Base-by-base conservation (phyloP, 176 grass and related monocot genomes). In the Triticum timopheevii region DNA sequence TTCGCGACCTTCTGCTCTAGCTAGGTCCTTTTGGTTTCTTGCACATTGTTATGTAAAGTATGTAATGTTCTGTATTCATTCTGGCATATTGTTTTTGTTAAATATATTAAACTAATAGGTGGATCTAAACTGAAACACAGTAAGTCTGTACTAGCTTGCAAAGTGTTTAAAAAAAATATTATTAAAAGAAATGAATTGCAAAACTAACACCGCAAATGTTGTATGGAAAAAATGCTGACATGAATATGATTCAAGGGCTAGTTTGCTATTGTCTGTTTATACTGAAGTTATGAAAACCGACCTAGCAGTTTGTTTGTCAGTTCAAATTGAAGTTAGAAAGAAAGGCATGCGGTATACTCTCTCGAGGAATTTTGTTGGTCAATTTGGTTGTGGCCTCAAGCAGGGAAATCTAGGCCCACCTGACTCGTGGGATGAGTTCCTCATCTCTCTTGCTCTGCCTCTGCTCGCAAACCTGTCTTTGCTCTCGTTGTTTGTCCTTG, bases 1-100 rank as follows among this genome's bases (percentile, higher is more conserved):
- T 98, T 76, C 88, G 92, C 1, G 96, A 98, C 79, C 87, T 98
- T 83, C 86, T 95, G 54, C 74, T 98, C 22, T 89, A 91, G 81
- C n/a, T 85, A 88, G 67, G 61, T n/a, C 24, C 24, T 50, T 79
- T 75, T 31, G 64, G 72, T 79, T 34, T 44, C n/a, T 23, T 81
- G 64, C 22, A 80, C 33, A 73, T 80, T 88, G n/a, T 82, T 61
- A 50, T 92, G 80, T 76, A 78, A 67, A 86, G 66, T 47, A 49
- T 92, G 79, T 75, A 31, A 59, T 35, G 38, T 28, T 82, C 23
- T 54, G 84, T 88, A 84, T 80, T 84, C 23, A 54, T 30, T 24
- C 69, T 75, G 35, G 38, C 16, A 54, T 49, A 17, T 65, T 40
- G 8, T 30, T 73, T 49, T 76, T 76, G 25, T 19, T 4, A 1